Evolutionary conservation across 805 yeast genomes (phyloP).

Genomic region (Starmerella floricola): DNA sequence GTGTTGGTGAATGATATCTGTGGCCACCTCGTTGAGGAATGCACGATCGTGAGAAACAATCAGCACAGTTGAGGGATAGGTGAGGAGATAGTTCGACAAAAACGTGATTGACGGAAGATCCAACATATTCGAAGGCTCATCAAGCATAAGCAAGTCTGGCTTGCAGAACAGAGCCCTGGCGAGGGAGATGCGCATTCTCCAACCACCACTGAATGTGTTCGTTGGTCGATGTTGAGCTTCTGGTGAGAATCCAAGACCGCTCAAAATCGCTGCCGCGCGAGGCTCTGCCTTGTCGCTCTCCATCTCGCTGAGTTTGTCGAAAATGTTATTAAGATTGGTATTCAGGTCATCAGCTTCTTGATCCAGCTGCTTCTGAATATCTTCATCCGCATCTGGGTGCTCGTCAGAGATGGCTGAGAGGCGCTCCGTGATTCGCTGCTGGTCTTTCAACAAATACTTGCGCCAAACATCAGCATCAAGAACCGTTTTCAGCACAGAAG

Average conservation of each 20-base stretch:
- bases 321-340: constrained; percentile 61
- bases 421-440: constrained; percentile 47
- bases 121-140: constrained; percentile 99
- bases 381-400: constrained; percentile 39
- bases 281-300: constrained; percentile 97
- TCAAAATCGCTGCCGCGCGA: constrained; percentile 85
- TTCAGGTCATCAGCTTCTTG: constrained; percentile 83
- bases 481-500: constrained; percentile 84
- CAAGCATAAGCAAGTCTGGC: constrained; percentile 83
- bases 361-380: constrained; percentile 59
- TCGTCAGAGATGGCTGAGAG: constrained; percentile 61
- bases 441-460: constrained; percentile 72
- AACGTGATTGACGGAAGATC: constrained; percentile 97
- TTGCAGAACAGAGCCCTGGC: constrained; percentile 96
- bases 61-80: constrained; percentile 82
- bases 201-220: constrained; percentile 95
- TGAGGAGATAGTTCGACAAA: constrained; percentile 76
- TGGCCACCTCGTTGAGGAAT: constrained; percentile 92
- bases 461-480: constrained; percentile 99
- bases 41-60: constrained; percentile 98
- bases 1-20: constrained; percentile 96
- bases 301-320: constrained; percentile 76
- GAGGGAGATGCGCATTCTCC: constrained; percentile 98
- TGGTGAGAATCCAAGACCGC: constrained; percentile 84
- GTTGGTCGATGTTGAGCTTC: constrained; percentile 77